Conservation (phyloP, 441 rosid species). For the Breynia disticha region DNA sequence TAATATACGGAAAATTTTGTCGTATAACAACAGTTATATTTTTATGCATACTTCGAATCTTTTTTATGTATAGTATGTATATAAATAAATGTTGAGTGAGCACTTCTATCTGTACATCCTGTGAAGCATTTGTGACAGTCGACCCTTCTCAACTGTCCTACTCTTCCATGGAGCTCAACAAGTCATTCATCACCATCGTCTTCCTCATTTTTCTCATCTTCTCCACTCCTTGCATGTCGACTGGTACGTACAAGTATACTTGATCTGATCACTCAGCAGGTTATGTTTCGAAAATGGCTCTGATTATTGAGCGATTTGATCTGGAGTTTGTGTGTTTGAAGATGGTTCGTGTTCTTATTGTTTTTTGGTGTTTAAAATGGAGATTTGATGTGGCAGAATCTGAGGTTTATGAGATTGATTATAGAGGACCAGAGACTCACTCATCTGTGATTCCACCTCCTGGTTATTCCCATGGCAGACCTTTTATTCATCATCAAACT, state of each 20-base stretch:
- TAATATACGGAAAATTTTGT: no score
- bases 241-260: conserved; percentile 19
- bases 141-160: not conserved
- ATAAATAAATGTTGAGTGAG: not conserved
- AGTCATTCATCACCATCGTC: conserved; percentile 7
- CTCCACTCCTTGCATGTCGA: conserved; percentile 16
- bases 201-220: conserved; percentile 27
- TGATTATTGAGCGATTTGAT: no score
- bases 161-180: conserved; percentile 23
- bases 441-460: conserved; percentile 36
- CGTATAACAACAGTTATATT: not conserved
- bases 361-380: not conserved
- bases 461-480: conserved; percentile 22
- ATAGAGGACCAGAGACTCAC: conserved; percentile 51
- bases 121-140: not conserved
- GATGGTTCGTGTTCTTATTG: not conserved
- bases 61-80: no score
- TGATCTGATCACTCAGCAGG: no score
- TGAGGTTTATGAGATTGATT: conserved; percentile 35
- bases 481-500: conserved; percentile 9
- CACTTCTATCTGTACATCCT: not conserved
- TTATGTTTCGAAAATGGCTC: no score
- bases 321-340: no score
- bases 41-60: not conserved
- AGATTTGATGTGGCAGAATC: conserved; percentile 12